These are phyloP conservation scores for Podila epigama DNA, from an alignment of 192 early-diverging fungal species.

Conservation along the genomic window DNA sequence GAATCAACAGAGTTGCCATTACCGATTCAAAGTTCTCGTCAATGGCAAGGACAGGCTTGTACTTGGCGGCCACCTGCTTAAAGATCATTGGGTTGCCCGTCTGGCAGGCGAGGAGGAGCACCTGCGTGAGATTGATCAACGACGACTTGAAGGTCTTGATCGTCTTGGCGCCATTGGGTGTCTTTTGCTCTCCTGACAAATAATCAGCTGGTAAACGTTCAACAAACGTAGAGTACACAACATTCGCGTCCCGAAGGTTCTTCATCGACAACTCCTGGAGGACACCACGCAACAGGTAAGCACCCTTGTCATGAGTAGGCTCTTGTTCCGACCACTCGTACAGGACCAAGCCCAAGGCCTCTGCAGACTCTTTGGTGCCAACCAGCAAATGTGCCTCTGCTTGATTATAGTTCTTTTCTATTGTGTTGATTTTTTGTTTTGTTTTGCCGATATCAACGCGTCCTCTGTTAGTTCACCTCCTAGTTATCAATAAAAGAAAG, in stretches of 20 bases:
- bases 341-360: slow-evolving; percentile 74
- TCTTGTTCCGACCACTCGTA: slow-evolving; percentile 77
- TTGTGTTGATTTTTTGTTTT: background rate
- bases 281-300: slow-evolving; percentile 80
- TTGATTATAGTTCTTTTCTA: slow-evolving; percentile 75
- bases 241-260: slow-evolving; percentile 30
- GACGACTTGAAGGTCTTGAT: slow-evolving; percentile 61
- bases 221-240: slow-evolving; percentile 27
- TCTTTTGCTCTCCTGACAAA: slow-evolving; percentile 28
- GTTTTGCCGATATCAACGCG: no score
- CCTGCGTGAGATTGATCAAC: slow-evolving; percentile 55
- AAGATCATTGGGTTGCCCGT: slow-evolving; percentile 35
- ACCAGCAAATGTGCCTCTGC: slow-evolving; percentile 89
- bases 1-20: slow-evolving; percentile 1
- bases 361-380: slow-evolving; percentile 83
- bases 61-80: slow-evolving; percentile 35
- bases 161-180: slow-evolving; percentile 16
- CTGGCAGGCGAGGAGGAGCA: slow-evolving; percentile 32
- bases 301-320: slow-evolving; percentile 70
- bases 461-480: no score
- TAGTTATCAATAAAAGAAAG: no score
- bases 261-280: slow-evolving; percentile 71
- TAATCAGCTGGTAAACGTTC: slow-evolving; percentile 20
- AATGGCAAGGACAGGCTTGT: slow-evolving; percentile 32
- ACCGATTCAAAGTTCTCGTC: slow-evolving; percentile 49